Evolutionary conservation across 2,329 filamentous ascomycete species (phyloP).

Genomic region (Lachnellula cervina): DNA sequence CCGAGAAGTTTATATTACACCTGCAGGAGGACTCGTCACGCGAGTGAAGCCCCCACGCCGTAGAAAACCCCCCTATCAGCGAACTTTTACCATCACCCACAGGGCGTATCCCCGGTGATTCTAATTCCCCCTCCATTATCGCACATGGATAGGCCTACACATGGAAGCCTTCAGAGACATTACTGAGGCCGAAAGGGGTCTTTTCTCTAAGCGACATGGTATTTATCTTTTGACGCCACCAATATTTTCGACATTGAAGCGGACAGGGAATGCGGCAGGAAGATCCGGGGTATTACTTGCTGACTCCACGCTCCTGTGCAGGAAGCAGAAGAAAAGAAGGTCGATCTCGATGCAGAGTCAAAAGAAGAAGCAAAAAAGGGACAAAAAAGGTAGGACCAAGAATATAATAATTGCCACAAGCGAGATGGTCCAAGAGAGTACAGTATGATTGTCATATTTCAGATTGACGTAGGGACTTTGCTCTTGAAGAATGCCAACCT

Average conservation of each 20-base stretch:
- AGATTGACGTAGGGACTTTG: neutral
- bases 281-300: conserved; percentile 10
- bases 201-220: neutral
- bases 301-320: conserved; percentile 12
- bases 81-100: neutral
- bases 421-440: neutral
- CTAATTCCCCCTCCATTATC: conserved; percentile 1
- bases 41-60: conserved; percentile 3
- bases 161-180: no score
- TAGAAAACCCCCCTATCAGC: conserved; percentile 1
- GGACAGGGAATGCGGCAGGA: conserved; percentile 6
- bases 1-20: neutral
- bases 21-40: conserved; percentile 17
- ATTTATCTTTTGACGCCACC: conserved; percentile 16
- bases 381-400: neutral
- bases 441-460: neutral
- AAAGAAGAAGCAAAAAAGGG: neutral
- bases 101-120: neutral
- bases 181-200: no score
- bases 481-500: neutral
- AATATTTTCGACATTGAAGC: conserved; percentile 16
- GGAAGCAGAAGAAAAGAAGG: conserved; percentile 3
- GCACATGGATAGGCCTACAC: neutral
- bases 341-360: neutral
- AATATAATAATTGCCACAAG: neutral